Percentiles rank a stretch among this genome's conserved stretches.
phyloP scores from a whole-genome alignment of 179 eudicot species.

The Amaranthus tricolor region DNA sequence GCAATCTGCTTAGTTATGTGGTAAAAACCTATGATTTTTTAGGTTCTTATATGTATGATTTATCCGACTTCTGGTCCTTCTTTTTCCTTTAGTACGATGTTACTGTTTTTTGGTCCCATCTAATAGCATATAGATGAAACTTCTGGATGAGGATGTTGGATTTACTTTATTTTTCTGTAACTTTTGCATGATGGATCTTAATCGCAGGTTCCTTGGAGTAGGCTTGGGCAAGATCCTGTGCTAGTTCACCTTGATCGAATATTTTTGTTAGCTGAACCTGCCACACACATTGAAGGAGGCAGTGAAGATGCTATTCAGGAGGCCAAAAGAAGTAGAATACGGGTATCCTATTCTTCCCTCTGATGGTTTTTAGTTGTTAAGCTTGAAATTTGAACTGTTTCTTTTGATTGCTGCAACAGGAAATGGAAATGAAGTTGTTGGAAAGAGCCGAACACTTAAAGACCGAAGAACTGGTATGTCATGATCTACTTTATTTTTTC shows the following conservation, averaged over 20 bases:
- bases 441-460: slow-evolving; percentile 64
- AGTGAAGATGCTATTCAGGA: slow-evolving; percentile 88
- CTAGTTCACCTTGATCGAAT: slow-evolving; percentile 82
- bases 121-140: neutral
- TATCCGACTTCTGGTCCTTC: neutral
- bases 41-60: neutral
- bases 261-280: slow-evolving; percentile 85
- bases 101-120: neutral
- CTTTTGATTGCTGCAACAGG: slow-evolving; percentile 43
- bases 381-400: neutral
- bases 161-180: neutral
- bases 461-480: slow-evolving; percentile 72
- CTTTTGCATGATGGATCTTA: slow-evolving; percentile 8
- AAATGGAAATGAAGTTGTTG: slow-evolving; percentile 84
- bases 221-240: slow-evolving; percentile 99
- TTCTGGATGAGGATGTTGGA: slow-evolving; percentile 7
- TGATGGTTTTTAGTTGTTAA: neutral
- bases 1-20: neutral
- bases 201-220: slow-evolving; percentile 97
- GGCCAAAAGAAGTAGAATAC: slow-evolving; percentile 75
- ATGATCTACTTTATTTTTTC: neutral
- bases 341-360: slow-evolving; percentile 40
- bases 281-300: slow-evolving; percentile 85
- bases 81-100: neutral
- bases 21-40: neutral